Conservation (phyloP, 306 rosid genomes). For the Vigna radiata region DNA sequence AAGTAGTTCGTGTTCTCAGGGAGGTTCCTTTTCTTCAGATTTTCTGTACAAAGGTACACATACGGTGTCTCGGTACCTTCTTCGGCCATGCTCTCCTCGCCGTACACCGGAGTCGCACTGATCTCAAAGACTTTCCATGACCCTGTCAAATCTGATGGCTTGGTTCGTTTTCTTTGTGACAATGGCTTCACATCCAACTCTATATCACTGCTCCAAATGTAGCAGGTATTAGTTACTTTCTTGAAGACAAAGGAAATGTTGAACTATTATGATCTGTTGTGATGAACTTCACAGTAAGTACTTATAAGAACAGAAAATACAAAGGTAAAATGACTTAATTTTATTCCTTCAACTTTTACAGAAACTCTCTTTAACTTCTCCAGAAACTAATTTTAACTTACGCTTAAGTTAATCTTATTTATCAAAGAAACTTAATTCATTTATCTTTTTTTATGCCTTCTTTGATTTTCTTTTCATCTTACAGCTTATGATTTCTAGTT, state of each 20-base stretch:
- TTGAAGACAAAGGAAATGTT: conserved; percentile 5
- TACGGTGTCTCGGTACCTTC: conserved; percentile 46
- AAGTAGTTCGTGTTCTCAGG: conserved; percentile 66
- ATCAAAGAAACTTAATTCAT: neutral
- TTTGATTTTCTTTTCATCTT: no score
- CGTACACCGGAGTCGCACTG: conserved; percentile 77
- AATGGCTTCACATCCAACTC: conserved; percentile 71
- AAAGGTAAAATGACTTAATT: neutral
- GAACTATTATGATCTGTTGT: neutral
- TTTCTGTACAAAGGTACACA: conserved; percentile 82
- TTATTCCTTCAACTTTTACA: neutral
- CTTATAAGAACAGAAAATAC: neutral
- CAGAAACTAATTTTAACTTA: neutral
- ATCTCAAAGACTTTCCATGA: conserved; percentile 95
- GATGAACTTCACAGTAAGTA: neutral
- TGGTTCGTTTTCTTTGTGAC: conserved; percentile 76
- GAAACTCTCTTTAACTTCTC: neutral
- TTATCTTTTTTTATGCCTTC: neutral
- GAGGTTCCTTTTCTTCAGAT: conserved; percentile 69
- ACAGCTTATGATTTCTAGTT: no score
- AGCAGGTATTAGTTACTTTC: conserved; percentile 15
- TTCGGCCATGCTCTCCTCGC: conserved; percentile 51
- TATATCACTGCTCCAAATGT: conserved; percentile 56
- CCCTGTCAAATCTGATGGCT: conserved; percentile 75
- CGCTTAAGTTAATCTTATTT: no score